Evolutionary conservation across 2,329 filamentous ascomycete species (phyloP).

Genomic region (Diaporthe sp.): DNA sequence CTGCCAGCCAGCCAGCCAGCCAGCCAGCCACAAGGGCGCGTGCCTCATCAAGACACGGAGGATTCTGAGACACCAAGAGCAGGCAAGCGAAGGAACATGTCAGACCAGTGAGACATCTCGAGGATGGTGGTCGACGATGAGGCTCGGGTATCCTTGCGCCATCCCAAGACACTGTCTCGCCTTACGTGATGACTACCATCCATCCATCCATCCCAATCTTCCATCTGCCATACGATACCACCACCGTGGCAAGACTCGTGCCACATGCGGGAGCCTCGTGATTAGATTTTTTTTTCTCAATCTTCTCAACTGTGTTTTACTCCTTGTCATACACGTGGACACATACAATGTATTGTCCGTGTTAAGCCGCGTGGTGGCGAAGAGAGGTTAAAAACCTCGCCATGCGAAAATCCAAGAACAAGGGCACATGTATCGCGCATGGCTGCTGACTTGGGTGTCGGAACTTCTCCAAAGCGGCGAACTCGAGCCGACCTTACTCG

Average conservation of each 20-base stretch:
- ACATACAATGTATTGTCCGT: slow-evolving; percentile 6
- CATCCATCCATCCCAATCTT: background rate
- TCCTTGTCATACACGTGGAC: background rate
- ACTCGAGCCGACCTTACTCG: slow-evolving; percentile 24
- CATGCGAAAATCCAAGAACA: background rate
- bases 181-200: slow-evolving; percentile 33
- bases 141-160: slow-evolving; percentile 32
- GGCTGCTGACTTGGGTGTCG: slow-evolving; percentile 23
- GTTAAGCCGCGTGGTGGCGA: slow-evolving; percentile 9
- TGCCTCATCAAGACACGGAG: slow-evolving; percentile 3
- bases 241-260: slow-evolving; percentile 19
- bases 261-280: slow-evolving; percentile 22
- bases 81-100: slow-evolving; percentile 8
- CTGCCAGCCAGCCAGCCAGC: background rate
- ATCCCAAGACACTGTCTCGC: slow-evolving; percentile 26
- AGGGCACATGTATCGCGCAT: background rate
- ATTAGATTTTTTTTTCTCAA: background rate
- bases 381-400: background rate
- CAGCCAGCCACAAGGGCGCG: background rate
- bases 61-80: slow-evolving; percentile 19
- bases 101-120: slow-evolving; percentile 14
- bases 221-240: slow-evolving; percentile 14
- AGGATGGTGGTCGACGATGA: slow-evolving; percentile 21
- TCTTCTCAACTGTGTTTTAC: too few species aligned
- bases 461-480: slow-evolving; percentile 31